Percentiles rank a stretch among this genome's conserved stretches.
These are phyloP conservation scores for Helianthus tuberosus DNA, from an alignment of 129 eudicot genomes.

Conservation along the genomic window DNA sequence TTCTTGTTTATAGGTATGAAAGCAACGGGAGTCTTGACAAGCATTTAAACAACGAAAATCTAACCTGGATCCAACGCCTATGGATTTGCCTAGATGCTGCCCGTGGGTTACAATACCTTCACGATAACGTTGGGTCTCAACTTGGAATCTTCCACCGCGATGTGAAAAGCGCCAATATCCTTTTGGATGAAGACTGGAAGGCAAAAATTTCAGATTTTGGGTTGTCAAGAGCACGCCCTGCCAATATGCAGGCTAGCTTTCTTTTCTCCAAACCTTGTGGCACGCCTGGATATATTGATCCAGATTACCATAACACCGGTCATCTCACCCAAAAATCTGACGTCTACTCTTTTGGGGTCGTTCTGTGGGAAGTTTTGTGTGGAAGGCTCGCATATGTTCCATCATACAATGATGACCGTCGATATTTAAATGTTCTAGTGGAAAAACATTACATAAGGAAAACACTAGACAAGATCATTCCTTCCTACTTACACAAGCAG, in stretches of 20 bases:
- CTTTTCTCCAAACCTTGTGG: slow-evolving; percentile 16
- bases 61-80: slow-evolving; percentile 39
- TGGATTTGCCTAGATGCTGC: slow-evolving; percentile 27
- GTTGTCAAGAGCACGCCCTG: background rate
- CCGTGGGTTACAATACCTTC: slow-evolving; percentile 23
- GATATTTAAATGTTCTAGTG: background rate
- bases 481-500: background rate
- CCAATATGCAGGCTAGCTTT: slow-evolving; percentile 5
- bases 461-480: background rate
- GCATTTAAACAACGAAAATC: slow-evolving; percentile 1
- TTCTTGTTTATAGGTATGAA: slow-evolving; percentile 41
- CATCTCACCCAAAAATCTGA: background rate
- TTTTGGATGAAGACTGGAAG: slow-evolving; percentile 1
- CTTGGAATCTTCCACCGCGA: slow-evolving; percentile 23
- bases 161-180: slow-evolving; percentile 20
- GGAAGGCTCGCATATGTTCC: background rate
- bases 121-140: slow-evolving; percentile 1
- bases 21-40: slow-evolving; percentile 29
- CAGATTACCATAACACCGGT: background rate
- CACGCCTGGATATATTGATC: slow-evolving; percentile 15
- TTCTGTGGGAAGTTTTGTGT: background rate
- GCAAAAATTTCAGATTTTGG: slow-evolving; percentile 23
- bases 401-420: background rate
- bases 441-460: background rate
- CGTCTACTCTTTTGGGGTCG: slow-evolving; percentile 1